phyloP scores from a whole-genome alignment of 2,329 filamentous ascomycete species.

The Ophiosphaerella narmari region DNA sequence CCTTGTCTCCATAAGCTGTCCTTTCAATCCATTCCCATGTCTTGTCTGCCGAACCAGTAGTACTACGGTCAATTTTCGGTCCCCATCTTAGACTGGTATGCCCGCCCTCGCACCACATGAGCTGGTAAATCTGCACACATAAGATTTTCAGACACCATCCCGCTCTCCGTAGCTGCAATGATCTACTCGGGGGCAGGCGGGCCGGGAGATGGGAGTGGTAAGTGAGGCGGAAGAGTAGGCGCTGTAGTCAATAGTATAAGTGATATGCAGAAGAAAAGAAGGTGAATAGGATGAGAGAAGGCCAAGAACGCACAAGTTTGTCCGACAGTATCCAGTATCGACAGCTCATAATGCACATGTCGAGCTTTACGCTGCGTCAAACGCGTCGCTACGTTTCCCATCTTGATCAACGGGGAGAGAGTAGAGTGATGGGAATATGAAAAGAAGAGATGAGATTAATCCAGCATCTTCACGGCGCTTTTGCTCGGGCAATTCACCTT shows the following conservation, averaged over 20 bases:
- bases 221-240: background rate
- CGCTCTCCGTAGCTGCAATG: conserved; percentile 26
- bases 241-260: background rate
- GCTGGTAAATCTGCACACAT: conserved; percentile 5
- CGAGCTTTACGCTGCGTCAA: conserved; percentile 2
- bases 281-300: background rate
- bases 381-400: conserved; percentile 9
- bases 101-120: background rate
- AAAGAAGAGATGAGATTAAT: no score
- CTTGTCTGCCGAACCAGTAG: no score
- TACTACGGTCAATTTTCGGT: no score
- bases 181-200: conserved; percentile 13
- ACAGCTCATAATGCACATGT: background rate
- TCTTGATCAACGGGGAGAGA: background rate
- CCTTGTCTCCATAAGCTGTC: no score
- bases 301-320: no score
- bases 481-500: no score
- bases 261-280: background rate
- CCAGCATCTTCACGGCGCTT: no score
- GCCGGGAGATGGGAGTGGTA: background rate
- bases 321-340: background rate
- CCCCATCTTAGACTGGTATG: no score
- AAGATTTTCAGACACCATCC: conserved; percentile 28
- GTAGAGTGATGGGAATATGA: no score
- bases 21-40: no score